Conservation (phyloP, 768 basidiomycete genomes). For the Imleria badia region DNA sequence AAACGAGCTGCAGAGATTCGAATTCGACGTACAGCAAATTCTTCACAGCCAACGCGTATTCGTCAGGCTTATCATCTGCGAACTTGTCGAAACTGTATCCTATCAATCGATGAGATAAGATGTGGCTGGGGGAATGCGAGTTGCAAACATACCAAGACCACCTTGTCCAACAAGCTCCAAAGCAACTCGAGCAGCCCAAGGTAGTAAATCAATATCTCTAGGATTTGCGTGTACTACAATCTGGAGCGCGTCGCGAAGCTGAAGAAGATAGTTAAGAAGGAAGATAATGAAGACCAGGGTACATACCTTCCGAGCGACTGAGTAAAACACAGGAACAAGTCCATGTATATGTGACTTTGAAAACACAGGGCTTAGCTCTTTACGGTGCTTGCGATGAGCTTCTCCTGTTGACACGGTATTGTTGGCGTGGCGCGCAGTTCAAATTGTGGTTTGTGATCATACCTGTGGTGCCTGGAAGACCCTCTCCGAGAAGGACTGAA, state of each 20-base stretch:
- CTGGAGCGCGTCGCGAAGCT: slow-evolving; percentile 1
- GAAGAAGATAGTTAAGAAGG: not conserved
- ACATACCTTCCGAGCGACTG: not conserved
- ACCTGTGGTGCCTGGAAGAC: slow-evolving; percentile 2
- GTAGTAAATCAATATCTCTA: not conserved
- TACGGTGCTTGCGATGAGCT: slow-evolving; percentile 1
- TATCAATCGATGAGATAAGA: not conserved
- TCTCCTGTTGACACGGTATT: not conserved
- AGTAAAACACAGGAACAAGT: slow-evolving; percentile 1
- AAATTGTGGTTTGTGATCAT: not conserved
- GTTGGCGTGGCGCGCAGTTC: no score
- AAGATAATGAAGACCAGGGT: not conserved
- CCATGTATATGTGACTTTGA: not conserved
- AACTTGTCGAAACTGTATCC: slow-evolving; percentile 7
- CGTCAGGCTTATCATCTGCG: not conserved
- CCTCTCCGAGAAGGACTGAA: slow-evolving; percentile 1
- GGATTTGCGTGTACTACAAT: not conserved
- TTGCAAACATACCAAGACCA: not conserved
- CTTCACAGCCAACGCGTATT: slow-evolving; percentile 2
- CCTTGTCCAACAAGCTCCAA: slow-evolving; percentile 3
- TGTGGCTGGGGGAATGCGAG: not conserved
- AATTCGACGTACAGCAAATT: not conserved
- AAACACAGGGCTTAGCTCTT: not conserved
- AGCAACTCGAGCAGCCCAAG: not conserved
- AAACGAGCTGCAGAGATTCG: not conserved